phyloP scores from a whole-genome alignment of 306 rosid genomes.

The Fragaria nilgerrensis region DNA sequence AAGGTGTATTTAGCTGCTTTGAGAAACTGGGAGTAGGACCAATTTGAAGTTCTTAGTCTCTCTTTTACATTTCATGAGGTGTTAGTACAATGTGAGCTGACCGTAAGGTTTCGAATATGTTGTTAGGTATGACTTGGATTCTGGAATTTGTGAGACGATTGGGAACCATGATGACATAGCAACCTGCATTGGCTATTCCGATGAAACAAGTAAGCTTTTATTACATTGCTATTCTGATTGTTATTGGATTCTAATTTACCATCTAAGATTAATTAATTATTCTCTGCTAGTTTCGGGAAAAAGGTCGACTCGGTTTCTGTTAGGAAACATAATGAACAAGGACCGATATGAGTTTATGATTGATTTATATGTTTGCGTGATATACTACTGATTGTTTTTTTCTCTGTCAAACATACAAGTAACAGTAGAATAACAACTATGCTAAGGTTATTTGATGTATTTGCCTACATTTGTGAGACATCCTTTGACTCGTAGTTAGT shows the following conservation, averaged over 20 bases:
- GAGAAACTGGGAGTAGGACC: no score
- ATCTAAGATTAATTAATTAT: not conserved
- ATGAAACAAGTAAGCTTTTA: slow-evolving; percentile 61
- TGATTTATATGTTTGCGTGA: not conserved
- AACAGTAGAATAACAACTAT: no score
- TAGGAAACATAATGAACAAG: not conserved
- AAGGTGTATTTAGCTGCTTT: no score
- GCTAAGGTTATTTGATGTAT: no score
- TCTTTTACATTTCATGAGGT: not conserved
- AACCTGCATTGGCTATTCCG: slow-evolving; percentile 62
- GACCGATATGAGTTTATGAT: not conserved
- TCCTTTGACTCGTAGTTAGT: no score
- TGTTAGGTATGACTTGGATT: slow-evolving; percentile 68
- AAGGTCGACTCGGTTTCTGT: no score
- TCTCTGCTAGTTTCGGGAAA: not conserved
- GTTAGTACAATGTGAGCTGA: slow-evolving; percentile 13
- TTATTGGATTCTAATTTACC: not conserved
- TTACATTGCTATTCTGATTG: not conserved
- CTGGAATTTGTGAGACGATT: slow-evolving; percentile 47
- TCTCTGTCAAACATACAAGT: not conserved
- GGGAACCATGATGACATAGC: slow-evolving; percentile 76
- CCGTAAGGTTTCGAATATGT: slow-evolving; percentile 14
- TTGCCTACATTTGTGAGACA: no score
- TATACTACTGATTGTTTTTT: not conserved
- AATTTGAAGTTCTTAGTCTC: not conserved